Base-by-base conservation (phyloP, 768 basidiomycete species). In the Russula compacta region DNA sequence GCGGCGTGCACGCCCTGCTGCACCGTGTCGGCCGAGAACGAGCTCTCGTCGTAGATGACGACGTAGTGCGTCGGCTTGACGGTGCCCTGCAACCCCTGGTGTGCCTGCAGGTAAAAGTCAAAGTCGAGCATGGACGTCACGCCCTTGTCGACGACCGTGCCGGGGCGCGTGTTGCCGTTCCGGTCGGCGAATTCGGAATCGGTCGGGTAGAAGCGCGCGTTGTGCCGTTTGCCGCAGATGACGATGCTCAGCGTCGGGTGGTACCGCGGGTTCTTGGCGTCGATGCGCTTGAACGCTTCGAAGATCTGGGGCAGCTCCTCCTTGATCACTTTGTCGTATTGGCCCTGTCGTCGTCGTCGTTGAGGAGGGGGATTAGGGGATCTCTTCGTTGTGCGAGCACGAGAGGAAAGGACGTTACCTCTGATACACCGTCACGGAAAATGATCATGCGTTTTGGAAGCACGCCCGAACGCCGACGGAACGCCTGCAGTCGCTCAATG, bases 341-440 rank as follows among this genome's bases (percentile, higher is more conserved):
- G 89, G 6, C 88, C 88, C 86, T 91, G 52, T 8, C n/a, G 6
- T 14, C 14, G n/a, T n/a, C 11, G 40, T 6, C 6, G 40, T 10
- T 12, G 40, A 17, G 40, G 40, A 6, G 40, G 14, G 14, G 40
- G 40, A 14, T 10, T 42, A 6, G 14, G 40, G 40, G n/a, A 19
- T 29, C 24, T 29, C 24, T 29, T 1, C 24, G 24, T 29, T 29
- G 24, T 3, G 24, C 24, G 24, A 2, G 24, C 24, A 29, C 24
- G 24, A 29, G 24, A 29, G 24, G 24, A 29, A 29, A 3, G n/a
- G 10, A 32, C 17, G n/a, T 19, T 60, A 86, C 89, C 77, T 88
- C 87, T 1, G 88, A 90, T 3, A 91, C 88, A 43, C 90, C 91
- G 71, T 92, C 89, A 15, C 91, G 83, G 67, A 84, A 93, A 7